Conservation (phyloP, 2,329 filamentous ascomycete species). For the Mariannaea sp. region DNA sequence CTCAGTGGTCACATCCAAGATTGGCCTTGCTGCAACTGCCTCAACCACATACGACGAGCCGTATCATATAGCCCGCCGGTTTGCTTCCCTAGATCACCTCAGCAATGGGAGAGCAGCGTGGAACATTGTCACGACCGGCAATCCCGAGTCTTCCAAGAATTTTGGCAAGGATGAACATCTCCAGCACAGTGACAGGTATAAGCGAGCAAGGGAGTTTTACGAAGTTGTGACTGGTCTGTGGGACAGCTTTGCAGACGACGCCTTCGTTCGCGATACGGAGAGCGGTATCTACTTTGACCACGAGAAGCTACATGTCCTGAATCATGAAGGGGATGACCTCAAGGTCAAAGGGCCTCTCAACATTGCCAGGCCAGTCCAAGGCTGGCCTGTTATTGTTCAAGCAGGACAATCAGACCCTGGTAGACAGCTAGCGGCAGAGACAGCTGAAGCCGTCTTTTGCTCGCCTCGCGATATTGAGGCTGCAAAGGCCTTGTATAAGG, state of each 20-base stretch:
- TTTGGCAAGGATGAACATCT: conserved; percentile 56
- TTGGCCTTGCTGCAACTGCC: conserved; percentile 58
- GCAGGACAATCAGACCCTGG: conserved; percentile 59
- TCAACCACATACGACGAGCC: conserved; percentile 60
- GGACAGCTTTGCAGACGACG: conserved; percentile 61
- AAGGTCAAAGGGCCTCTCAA: conserved; percentile 48
- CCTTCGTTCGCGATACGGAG: conserved; percentile 54
- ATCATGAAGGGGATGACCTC: conserved; percentile 51
- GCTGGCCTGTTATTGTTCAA: conserved; percentile 61
- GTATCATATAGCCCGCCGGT: conserved; percentile 58
- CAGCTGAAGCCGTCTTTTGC: conserved; percentile 59
- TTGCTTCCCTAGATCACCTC: conserved; percentile 59
- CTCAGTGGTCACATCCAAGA: conserved; percentile 53
- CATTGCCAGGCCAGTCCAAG: conserved; percentile 57
- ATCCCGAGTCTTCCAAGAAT: conserved; percentile 57
- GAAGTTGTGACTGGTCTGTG: conserved; percentile 58
- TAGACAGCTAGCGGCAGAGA: conserved; percentile 56
- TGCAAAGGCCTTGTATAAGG: conserved; percentile 54
- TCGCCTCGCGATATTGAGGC: conserved; percentile 51
- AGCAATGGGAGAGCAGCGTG: conserved; percentile 56
- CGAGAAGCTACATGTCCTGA: conserved; percentile 55
- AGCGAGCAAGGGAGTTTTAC: conserved; percentile 57
- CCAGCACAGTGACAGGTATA: conserved; percentile 55
- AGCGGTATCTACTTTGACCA: conserved; percentile 56
- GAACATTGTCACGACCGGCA: conserved; percentile 60